These are phyloP conservation scores for Pseudonitzschia pungens DNA, from an alignment of 108 stramenopile genomes.

Conservation along the genomic window DNA sequence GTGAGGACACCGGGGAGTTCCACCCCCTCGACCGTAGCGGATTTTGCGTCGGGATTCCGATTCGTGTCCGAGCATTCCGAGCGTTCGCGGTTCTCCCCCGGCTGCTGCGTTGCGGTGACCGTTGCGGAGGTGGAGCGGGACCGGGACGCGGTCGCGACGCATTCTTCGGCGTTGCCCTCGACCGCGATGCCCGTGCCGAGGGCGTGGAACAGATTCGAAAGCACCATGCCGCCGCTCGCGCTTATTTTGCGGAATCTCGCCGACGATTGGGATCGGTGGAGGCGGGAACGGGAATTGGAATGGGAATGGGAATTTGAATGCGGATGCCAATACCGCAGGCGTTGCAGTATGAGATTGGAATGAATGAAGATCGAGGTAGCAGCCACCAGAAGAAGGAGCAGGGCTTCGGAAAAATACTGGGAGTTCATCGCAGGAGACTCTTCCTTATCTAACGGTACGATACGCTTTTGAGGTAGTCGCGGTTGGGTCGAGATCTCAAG, in stretches of 20 bases:
- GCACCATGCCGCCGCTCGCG: neutral
- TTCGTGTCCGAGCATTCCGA: neutral
- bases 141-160: neutral
- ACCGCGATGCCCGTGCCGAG: neutral
- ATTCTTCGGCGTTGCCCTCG: neutral
- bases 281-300: too few relatives aligned
- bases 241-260: neutral
- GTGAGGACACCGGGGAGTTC: conserved; percentile 9
- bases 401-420: neutral
- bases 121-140: neutral
- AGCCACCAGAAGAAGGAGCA: neutral
- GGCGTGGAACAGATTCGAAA: neutral
- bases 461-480: too few relatives aligned
- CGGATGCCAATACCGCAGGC: neutral
- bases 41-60: neutral
- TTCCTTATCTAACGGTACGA: neutral
- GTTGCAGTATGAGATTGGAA: neutral
- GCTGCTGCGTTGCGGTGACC: neutral
- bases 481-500: too few relatives aligned
- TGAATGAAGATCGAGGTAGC: neutral
- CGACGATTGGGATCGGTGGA: too few relatives aligned
- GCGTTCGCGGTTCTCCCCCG: neutral
- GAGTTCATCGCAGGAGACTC: neutral
- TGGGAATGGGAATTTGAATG: too few relatives aligned
- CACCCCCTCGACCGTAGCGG: conserved; percentile 15